Evolutionary conservation across 371 early-diverging fungal species (phyloP).

Genomic region (Lichtheimia ornata): DNA sequence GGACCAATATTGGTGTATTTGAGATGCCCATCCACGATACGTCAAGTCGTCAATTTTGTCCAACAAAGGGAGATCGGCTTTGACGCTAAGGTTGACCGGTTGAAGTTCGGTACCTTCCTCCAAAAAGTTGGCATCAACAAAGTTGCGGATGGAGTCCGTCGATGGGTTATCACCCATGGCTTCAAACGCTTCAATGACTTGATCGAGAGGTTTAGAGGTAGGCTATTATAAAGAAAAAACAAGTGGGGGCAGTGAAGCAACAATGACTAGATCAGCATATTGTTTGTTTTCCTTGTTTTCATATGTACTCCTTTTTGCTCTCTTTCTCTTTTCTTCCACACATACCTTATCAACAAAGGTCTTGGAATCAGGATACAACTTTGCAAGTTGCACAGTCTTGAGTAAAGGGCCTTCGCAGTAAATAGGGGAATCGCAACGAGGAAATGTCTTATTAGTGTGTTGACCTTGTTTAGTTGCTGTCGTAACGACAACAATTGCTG

Average conservation of each 20-base stretch:
- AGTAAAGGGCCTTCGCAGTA: constrained; percentile 72
- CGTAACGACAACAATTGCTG: no score
- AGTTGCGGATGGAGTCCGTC: constrained; percentile 41
- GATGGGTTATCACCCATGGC: constrained; percentile 49
- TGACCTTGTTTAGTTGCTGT: no score
- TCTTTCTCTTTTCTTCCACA: neutral
- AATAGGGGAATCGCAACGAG: constrained; percentile 64
- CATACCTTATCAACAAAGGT: constrained; percentile 65
- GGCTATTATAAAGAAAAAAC: constrained; percentile 44
- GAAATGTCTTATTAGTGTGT: neutral
- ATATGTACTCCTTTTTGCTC: constrained; percentile 10
- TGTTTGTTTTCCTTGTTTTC: no score
- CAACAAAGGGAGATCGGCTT: constrained; percentile 25
- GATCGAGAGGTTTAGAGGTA: constrained; percentile 53
- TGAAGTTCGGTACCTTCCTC: constrained; percentile 18
- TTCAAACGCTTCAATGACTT: constrained; percentile 59
- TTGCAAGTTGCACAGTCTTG: constrained; percentile 60
- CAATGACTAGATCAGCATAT: no score
- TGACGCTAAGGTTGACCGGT: neutral
- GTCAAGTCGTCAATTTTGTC: constrained; percentile 43
- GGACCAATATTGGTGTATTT: constrained; percentile 62
- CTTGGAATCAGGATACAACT: constrained; percentile 71
- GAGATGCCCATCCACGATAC: constrained; percentile 53
- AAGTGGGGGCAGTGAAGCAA: neutral
- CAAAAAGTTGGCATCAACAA: constrained; percentile 66